Base-by-base conservation (phyloP, 306 rosid genomes). In the Pachyrhizus erosus region DNA sequence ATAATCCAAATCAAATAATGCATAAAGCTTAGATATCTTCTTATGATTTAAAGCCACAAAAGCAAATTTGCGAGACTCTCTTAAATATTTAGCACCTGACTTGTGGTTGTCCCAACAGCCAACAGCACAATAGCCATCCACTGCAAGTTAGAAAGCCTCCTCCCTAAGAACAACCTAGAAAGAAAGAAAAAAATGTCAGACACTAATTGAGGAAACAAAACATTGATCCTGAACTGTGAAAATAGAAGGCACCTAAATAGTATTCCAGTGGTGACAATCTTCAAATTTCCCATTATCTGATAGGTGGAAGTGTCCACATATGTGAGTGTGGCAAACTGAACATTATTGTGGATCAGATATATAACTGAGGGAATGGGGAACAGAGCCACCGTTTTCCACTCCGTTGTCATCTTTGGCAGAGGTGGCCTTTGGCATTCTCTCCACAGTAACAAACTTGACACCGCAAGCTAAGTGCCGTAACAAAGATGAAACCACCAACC, bases 231-330 rank as follows among this genome's bases (percentile, higher is more conserved):
- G 39, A 81, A 72, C 0, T 58, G 18, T 29, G 75, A 65, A 57
- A 77, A 54, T 15, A 13, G 34, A 83, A 70, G 72, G 87, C 85
- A 93, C 98, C 99, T 95, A 91, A 93, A 95, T 79, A 93, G 86
- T 78, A 93, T 86, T 72, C 91, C 99, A 39, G 98, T 95, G 5
- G 96, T 93, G 69, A 95, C 96, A 83, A 95, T 95, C 88, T 95
- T 95, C 89, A 95, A 85, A 88, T 95, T 95, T 2, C 99, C 99
- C 99, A 95, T 90, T 60, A 95, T 93, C 90, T 95, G 99, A 84
- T 95, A 93, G 0, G 99, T 95, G 52, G 99, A 95, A 75, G 99
- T 91, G 81, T 95, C 99, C 21, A 95, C 99, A 81, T 78, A 95
- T 2, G 90, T 90, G 73, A 95, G 89, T 6, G 99, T 95, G 51